phyloP scores from a whole-genome alignment of 2,329 filamentous ascomycete genomes.

The Harringtonia aguacate region DNA sequence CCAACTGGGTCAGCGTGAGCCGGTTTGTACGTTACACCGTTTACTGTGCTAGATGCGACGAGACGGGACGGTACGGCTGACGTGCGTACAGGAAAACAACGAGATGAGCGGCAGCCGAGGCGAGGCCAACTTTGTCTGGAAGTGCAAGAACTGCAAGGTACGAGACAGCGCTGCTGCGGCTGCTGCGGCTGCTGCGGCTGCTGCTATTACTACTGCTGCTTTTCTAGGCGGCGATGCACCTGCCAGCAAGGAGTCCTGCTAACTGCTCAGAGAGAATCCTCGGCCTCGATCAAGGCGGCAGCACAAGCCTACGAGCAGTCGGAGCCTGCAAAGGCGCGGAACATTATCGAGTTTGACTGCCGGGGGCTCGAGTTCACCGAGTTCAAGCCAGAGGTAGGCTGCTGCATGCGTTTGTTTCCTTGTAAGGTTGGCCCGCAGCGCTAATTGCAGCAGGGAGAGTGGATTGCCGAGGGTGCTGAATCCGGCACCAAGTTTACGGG shows the following conservation, averaged over 20 bases:
- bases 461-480: constrained; percentile 73
- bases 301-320: constrained; percentile 61
- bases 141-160: constrained; percentile 96
- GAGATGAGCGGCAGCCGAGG: constrained; percentile 88
- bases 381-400: constrained; percentile 71
- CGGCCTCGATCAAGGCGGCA: constrained; percentile 68
- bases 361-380: constrained; percentile 85
- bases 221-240: no score
- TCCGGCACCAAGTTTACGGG: constrained; percentile 70
- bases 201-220: no score
- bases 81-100: constrained; percentile 58
- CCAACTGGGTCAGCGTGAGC: constrained; percentile 76
- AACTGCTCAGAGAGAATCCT: constrained; percentile 59
- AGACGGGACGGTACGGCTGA: no score
- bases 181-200: no score
- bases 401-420: not conserved
- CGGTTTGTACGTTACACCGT: constrained; percentile 60
- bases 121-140: constrained; percentile 99
- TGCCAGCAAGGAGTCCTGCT: no score
- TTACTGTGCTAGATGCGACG: no score
- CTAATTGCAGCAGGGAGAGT: constrained; percentile 57
- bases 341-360: constrained; percentile 86
- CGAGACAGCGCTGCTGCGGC: no score
- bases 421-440: not conserved
- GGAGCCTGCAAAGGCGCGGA: constrained; percentile 64